Base-by-base conservation (phyloP, 2,329 filamentous ascomycete species). In the Cladobotryum protrusum region DNA sequence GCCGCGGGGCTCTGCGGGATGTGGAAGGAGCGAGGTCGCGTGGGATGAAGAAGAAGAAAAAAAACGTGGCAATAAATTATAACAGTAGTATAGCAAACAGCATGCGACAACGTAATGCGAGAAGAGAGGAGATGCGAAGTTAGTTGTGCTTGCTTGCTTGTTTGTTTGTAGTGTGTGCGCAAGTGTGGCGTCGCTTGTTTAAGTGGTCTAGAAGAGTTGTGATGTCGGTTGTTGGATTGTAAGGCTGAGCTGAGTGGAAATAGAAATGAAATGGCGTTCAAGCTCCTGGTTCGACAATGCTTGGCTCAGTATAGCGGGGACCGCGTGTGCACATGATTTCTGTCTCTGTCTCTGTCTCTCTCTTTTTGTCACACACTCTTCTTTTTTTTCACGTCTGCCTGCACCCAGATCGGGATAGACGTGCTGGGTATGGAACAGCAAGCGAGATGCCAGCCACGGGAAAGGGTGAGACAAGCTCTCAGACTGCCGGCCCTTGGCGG, bases 221-320 rank as follows among this genome's bases (percentile, higher is more conserved):
- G 35, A 37, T n/a, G 35, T n/a, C 35, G 35, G 14, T n/a, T 37
- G 35, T 12, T 37, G 14, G 35, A 17, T 37, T n/a, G 35, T n/a
- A 37, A 37, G 17, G 35, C 35, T 17, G 17, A 37, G 35, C 35
- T 19, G 15, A 19, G 37, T 40, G 37, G n/a, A 40, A n/a, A 19
- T 40, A 40, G 37, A 18, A 40, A 40, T 40, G 37, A 18, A 40
- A 40, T 40, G 37, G 37, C 37, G 58, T 57, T 56, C 53, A 54
- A 54, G 56, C 52, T 48, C 43, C 49, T 48, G 49, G 52, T 47
- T 49, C 47, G 42, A 48, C 35, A 51, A 52, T 55, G 52, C 54
- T 53, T 29, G 43, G 44, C 15, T 42, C 35, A 50, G 41, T 36
- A 49, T 42, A 52, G 48, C 48, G 46, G 52, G 50, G 50, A 52